phyloP scores from a whole-genome alignment of 306 rosid species.

The Canavalia ensiformis region DNA sequence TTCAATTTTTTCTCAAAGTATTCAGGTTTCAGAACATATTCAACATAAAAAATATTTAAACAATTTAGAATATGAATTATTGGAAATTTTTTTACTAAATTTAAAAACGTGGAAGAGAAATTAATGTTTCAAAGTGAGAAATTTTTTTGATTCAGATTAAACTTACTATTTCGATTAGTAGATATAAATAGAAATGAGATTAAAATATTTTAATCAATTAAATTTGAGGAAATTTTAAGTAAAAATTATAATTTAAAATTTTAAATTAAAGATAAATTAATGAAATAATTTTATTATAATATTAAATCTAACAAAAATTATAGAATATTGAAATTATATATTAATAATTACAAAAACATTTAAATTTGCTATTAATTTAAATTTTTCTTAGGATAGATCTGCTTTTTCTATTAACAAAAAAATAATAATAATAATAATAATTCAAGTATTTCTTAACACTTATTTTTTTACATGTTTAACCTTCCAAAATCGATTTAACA shows the following conservation, averaged over 20 bases:
- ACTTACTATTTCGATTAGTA: neutral
- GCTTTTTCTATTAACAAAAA: neutral
- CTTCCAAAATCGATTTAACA: no score
- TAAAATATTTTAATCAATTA: neutral
- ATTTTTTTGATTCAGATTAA: neutral
- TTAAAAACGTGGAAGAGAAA: neutral
- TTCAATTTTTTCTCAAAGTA: no score
- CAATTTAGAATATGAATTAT: neutral
- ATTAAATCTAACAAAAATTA: neutral
- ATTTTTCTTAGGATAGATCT: neutral
- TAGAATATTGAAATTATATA: no score
- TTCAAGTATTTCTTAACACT: neutral
- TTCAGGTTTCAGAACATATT: no score
- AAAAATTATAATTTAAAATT: neutral
- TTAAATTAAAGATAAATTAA: neutral
- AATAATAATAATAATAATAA: neutral
- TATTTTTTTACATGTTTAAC: no score
- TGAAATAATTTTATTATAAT: neutral
- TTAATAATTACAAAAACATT: no score
- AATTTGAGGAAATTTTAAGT: neutral
- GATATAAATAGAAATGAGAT: neutral
- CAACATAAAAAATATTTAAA: no score
- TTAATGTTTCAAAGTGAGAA: neutral
- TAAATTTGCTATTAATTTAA: no score
- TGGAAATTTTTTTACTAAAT: neutral